Conservation (phyloP, 1,284 basidiomycete genomes). For the Boletellus deceptivus region DNA sequence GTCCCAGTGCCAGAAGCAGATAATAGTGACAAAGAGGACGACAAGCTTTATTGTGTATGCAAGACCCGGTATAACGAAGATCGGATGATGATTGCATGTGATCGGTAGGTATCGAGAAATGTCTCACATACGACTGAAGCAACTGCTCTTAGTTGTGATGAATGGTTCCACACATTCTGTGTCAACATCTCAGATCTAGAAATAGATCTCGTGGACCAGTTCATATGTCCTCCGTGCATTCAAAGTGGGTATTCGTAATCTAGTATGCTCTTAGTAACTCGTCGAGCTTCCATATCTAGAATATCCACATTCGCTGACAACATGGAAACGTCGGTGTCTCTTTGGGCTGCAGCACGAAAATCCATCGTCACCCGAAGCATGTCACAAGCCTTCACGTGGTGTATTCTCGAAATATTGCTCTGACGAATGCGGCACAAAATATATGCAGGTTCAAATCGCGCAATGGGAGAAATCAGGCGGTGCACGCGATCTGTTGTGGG, state of each 20-base stretch:
- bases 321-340: constrained; percentile 76
- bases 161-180: constrained; percentile 86
- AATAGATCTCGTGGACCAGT: constrained; percentile 83
- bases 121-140: neutral
- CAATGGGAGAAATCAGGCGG: constrained; percentile 60
- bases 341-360: constrained; percentile 59
- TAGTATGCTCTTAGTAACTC: constrained; percentile 3
- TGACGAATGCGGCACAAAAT: constrained; percentile 71
- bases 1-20: constrained; percentile 51
- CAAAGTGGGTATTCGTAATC: constrained; percentile 50
- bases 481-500: constrained; percentile 62
- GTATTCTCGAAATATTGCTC: constrained; percentile 84
- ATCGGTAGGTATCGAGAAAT: constrained; percentile 53
- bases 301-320: constrained; percentile 63
- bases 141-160: constrained; percentile 63
- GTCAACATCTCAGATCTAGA: constrained; percentile 74
- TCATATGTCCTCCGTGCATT: constrained; percentile 77
- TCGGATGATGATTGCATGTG: constrained; percentile 86
- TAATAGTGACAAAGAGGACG: constrained; percentile 62
- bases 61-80: constrained; percentile 80
- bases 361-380: constrained; percentile 60
- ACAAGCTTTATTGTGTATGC: constrained; percentile 82
- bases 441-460: constrained; percentile 61
- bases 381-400: constrained; percentile 74
- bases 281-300: constrained; percentile 39